Percentiles rank a stretch among this genome's conserved stretches.
Evolutionary conservation across 768 basidiomycete species (phyloP).

Genomic region (Russula abietina): DNA sequence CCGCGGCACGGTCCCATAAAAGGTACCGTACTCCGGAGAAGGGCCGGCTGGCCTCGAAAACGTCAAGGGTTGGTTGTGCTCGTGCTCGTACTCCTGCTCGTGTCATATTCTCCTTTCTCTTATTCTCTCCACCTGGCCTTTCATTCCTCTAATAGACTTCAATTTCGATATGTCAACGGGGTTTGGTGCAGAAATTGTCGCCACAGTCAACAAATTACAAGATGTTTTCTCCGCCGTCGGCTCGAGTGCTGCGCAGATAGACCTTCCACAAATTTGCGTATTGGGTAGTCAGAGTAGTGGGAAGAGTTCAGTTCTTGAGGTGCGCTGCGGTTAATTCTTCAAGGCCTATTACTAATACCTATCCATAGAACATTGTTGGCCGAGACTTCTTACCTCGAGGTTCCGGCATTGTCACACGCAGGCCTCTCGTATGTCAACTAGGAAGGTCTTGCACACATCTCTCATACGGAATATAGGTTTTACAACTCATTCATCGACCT

Average conservation of each 20-base stretch:
- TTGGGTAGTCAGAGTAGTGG: slow-evolving; percentile 89
- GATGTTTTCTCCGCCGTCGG: slow-evolving; percentile 87
- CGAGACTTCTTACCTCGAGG: slow-evolving; percentile 98
- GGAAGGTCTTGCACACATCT: slow-evolving; percentile 2
- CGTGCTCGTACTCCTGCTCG: slow-evolving; percentile 2
- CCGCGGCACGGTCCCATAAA: neutral
- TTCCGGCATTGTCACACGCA: slow-evolving; percentile 95
- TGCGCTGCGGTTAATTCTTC: slow-evolving; percentile 31
- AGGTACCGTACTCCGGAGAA: neutral
- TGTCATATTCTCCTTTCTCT: neutral
- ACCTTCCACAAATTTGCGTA: slow-evolving; percentile 89
- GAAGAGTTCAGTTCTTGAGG: slow-evolving; percentile 91
- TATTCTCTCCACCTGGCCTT: neutral
- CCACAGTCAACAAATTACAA: slow-evolving; percentile 81
- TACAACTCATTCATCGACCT: slow-evolving; percentile 90
- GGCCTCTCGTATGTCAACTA: slow-evolving; percentile 68
- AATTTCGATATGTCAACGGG: slow-evolving; percentile 42
- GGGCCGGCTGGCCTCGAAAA: neutral
- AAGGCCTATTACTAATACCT: slow-evolving; percentile 1
- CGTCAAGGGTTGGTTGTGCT: neutral
- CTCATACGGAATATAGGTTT: slow-evolving; percentile 45
- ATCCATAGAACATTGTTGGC: slow-evolving; percentile 85
- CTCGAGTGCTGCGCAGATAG: slow-evolving; percentile 69
- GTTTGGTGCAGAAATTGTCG: slow-evolving; percentile 77
- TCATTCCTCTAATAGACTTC: slow-evolving; percentile 6